phyloP scores from a whole-genome alignment of 345 rosid genomes.

The Salix caprea region DNA sequence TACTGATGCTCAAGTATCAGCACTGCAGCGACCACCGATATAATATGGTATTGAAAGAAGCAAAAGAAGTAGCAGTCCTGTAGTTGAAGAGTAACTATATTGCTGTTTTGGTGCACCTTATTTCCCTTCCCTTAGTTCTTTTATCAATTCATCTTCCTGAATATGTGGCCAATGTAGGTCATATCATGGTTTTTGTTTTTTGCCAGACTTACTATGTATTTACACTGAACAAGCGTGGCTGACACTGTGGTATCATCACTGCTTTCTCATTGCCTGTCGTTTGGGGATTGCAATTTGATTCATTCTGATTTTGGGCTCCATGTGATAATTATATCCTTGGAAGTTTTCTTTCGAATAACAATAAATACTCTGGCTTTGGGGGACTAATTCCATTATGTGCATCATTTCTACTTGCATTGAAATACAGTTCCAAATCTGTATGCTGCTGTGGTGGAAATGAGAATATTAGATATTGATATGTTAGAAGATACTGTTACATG shows the following conservation, averaged over 20 bases:
- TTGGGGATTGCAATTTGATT: conserved; percentile 3
- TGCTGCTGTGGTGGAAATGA: background rate
- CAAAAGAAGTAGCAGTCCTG: background rate
- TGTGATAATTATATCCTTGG: conserved; percentile 5
- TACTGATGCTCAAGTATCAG: background rate
- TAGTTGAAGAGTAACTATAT: background rate
- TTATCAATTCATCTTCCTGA: background rate
- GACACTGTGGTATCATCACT: background rate
- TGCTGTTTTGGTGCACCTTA: background rate
- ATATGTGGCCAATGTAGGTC: background rate
- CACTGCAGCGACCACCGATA: background rate
- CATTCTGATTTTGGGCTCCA: conserved; percentile 16
- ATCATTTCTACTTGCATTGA: background rate
- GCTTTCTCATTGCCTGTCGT: conserved; percentile 6
- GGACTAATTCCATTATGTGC: conserved; percentile 6
- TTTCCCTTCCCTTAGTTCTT: background rate
- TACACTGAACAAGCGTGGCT: conserved; percentile 1
- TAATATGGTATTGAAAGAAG: background rate
- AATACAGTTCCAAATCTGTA: background rate
- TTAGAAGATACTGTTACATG: background rate
- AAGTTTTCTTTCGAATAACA: conserved; percentile 3
- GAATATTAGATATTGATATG: background rate
- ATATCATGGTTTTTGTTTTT: background rate
- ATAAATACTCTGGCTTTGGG: background rate
- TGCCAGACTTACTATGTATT: background rate